Evolutionary conservation across 2,329 filamentous ascomycete genomes (phyloP), one percentile per base, ranked within the genome.

Genomic region (Fusarium haematococcum): DNA sequence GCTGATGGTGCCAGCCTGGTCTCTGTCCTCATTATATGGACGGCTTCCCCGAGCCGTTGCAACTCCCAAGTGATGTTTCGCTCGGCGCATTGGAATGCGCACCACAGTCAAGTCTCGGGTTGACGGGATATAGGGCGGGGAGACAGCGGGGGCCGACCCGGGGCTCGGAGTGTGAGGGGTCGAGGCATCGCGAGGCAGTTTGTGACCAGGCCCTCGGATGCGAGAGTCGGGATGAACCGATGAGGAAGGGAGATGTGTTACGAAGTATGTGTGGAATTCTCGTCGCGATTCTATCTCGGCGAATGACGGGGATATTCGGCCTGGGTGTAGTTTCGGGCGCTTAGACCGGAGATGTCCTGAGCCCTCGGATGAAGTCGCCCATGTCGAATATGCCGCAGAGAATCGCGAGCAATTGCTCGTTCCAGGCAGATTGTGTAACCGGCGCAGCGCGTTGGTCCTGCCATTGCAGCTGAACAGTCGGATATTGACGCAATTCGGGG

Each of bases 41-140:
- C 97, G 91, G 65, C 93, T 94, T 25, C 97, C 97, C 58, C 97
- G 90, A 35, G 93, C 93, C 48, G 93, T 89, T 14, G 90, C 90
- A 27, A 91, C 94, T 30, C 97, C 97, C 79, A 97, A 98, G 84
- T 99, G 97, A 81, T 99, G 97, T 81, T 98, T 98, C 33, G 97
- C 97, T 77, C 93, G 95, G 78, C 93, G 93, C 71, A 99, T 86
- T 6, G 97, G 97, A 80, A 99, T 99, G 39, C 97, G 93, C 57
- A 98, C 97, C 7, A 98, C 94, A 0, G 97, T 98, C 75, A 97
- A 91, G 78, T 98, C 95, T 77, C 95, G 90, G 63, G 85, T 88
- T 48, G 77, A 69, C 16, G 88, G 83, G 71, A 90, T 89, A 59
- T 91, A 86, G 59, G 90, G 87, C 13, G 90, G 87, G 59, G 91